Percentiles rank a stretch among this genome's conserved stretches.
These are phyloP conservation scores for Geotrichum aggregatum DNA, from an alignment of 1,139 yeast species.

Conservation along the genomic window DNA sequence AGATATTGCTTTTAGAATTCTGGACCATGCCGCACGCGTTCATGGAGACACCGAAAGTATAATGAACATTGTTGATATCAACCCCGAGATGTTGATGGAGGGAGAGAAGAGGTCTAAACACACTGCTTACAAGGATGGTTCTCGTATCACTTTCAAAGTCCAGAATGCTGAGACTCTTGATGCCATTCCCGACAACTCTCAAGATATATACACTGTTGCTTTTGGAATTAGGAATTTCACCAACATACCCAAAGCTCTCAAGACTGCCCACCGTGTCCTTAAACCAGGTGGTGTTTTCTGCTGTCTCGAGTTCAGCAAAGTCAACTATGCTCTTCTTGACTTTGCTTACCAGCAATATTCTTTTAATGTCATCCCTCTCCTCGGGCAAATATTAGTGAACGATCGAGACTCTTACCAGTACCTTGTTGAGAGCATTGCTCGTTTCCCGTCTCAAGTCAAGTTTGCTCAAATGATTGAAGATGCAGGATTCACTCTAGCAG, in stretches of 20 bases:
- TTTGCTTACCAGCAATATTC: conserved; percentile 82
- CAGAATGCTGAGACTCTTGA: conserved; percentile 93
- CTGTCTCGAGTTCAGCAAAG: conserved; percentile 91
- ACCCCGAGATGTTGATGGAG: conserved; percentile 91
- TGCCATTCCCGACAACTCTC: conserved; percentile 75
- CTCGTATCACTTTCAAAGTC: conserved; percentile 72
- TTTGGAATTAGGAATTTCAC: conserved; percentile 97
- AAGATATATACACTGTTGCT: conserved; percentile 93
- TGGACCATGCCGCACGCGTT: conserved; percentile 81
- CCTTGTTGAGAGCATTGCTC: conserved; percentile 86
- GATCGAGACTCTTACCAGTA: conserved; percentile 95
- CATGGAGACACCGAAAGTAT: conserved; percentile 71
- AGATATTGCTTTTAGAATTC: conserved; percentile 90
- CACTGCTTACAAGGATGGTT: conserved; percentile 45
- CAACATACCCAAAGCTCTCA: conserved; percentile 84
- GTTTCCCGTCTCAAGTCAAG: conserved; percentile 87
- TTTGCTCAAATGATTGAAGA: conserved; percentile 88
- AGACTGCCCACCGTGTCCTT: conserved; percentile 89
- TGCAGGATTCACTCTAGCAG: conserved; percentile 90
- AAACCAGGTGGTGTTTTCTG: conserved; percentile 99
- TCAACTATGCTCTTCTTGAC: conserved; percentile 72
- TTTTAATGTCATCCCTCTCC: conserved; percentile 78
- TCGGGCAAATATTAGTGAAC: conserved; percentile 93
- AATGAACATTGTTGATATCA: conserved; percentile 92
- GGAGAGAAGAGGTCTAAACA: conserved; percentile 69